Conservation (phyloP, 2,329 filamentous ascomycete species). For the Metarhizium sp. region DNA sequence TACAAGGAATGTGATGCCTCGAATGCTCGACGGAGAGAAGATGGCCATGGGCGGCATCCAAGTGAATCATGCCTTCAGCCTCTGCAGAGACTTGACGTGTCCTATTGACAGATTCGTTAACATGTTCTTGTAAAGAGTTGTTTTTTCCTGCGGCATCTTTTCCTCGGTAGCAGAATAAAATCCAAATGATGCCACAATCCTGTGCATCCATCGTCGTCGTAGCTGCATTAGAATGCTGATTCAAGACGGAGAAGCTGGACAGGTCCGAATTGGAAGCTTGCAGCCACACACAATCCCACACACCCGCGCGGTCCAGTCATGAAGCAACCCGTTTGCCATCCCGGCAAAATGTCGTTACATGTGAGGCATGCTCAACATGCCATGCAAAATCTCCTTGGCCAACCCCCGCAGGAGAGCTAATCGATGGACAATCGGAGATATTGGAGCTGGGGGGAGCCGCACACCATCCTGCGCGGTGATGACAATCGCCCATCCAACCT, state of each 20-base stretch:
- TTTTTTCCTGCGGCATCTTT: background rate
- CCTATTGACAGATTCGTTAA: background rate
- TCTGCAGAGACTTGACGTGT: background rate
- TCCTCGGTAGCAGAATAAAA: background rate
- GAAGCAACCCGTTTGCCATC: background rate
- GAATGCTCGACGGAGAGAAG: background rate
- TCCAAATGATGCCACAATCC: background rate
- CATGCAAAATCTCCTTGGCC: background rate
- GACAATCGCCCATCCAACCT: background rate
- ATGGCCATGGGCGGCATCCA: background rate
- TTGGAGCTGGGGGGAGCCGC: background rate
- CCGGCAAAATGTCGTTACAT: background rate
- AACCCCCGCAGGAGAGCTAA: background rate
- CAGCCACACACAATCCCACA: background rate
- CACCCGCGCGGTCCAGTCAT: background rate
- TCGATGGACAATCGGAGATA: background rate
- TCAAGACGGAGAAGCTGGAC: background rate
- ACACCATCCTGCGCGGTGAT: background rate
- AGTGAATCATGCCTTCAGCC: background rate
- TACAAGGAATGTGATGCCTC: background rate
- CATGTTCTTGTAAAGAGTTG: background rate
- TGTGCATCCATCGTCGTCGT: background rate
- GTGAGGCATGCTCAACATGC: background rate
- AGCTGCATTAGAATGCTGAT: background rate
- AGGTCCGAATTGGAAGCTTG: background rate